These are phyloP conservation scores for Aaosphaeria pasadenensis DNA, from an alignment of 2,329 filamentous ascomycete species.

Conservation along the genomic window DNA sequence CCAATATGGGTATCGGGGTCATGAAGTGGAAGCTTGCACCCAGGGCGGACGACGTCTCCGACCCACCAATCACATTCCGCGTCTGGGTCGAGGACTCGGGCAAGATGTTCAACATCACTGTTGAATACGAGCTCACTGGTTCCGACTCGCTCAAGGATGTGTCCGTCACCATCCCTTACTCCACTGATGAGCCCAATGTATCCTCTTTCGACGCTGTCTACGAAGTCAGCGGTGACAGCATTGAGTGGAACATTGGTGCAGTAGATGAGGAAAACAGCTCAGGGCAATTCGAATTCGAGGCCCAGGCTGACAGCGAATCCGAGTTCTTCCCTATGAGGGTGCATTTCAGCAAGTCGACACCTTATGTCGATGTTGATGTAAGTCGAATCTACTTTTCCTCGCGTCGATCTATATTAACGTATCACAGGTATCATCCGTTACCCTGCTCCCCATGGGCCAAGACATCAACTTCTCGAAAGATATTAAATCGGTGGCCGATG, in stretches of 20 bases:
- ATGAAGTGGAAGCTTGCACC: conserved; percentile 87
- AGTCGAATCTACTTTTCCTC: conserved; percentile 40
- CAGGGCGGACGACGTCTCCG: conserved; percentile 73
- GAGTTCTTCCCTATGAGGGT: conserved; percentile 99
- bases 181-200: conserved; percentile 78
- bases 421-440: conserved; percentile 63
- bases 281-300: conserved; percentile 94
- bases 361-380: conserved; percentile 92
- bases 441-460: conserved; percentile 71
- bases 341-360: conserved; percentile 78
- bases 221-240: conserved; percentile 84
- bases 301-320: conserved; percentile 78
- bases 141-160: conserved; percentile 79
- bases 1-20: conserved; percentile 90
- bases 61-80: conserved; percentile 91
- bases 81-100: conserved; percentile 94
- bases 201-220: conserved; percentile 94
- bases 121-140: conserved; percentile 92
- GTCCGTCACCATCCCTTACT: conserved; percentile 81
- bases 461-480: conserved; percentile 82
- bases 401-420: conserved; percentile 14
- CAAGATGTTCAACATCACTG: conserved; percentile 81
- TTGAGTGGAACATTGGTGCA: conserved; percentile 90
- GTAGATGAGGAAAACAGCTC: conserved; percentile 79
- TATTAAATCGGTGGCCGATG: conserved; percentile 71